These are phyloP conservation scores for Diospyros lotus DNA, from an alignment of 148 eudicot genomes.

Conservation along the genomic window DNA sequence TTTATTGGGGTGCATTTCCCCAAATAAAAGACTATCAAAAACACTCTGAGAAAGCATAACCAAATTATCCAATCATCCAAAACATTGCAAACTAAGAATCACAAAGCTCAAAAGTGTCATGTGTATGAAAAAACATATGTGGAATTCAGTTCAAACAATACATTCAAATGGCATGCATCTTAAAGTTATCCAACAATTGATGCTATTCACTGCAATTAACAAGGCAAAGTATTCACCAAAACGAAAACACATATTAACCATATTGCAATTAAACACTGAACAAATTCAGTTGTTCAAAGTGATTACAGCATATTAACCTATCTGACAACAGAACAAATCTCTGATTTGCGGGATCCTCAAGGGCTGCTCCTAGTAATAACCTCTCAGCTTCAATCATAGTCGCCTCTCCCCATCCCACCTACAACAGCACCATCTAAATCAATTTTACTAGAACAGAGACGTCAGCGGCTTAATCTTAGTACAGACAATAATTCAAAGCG, in stretches of 20 bases:
- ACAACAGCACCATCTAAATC: slow-evolving; percentile 21
- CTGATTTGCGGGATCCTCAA: slow-evolving; percentile 83
- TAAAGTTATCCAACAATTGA: not conserved
- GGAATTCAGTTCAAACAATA: not conserved
- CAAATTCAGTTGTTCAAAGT: not conserved
- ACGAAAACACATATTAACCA: not conserved
- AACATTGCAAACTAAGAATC: too few species aligned
- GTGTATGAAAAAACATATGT: not conserved
- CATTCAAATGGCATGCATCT: not conserved
- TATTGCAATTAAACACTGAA: slow-evolving; percentile 1
- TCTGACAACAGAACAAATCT: slow-evolving; percentile 97
- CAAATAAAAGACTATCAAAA: too few species aligned
- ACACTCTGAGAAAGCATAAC: too few species aligned
- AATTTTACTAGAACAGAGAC: not conserved
- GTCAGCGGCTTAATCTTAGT: not conserved
- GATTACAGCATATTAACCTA: slow-evolving; percentile 41
- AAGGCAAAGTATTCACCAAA: not conserved
- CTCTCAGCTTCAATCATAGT: slow-evolving; percentile 95
- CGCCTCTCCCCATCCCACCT: slow-evolving; percentile 96
- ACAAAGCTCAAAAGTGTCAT: not conserved
- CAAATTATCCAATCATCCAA: too few species aligned
- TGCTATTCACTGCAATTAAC: not conserved
- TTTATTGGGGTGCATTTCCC: too few species aligned
- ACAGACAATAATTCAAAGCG: too few species aligned
- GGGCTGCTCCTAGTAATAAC: slow-evolving; percentile 74